Percentiles rank a stretch among this genome's conserved stretches.
These are phyloP conservation scores for Daldinia decipiens DNA, from an alignment of 495 filamentous ascomycete species.

Conservation along the genomic window DNA sequence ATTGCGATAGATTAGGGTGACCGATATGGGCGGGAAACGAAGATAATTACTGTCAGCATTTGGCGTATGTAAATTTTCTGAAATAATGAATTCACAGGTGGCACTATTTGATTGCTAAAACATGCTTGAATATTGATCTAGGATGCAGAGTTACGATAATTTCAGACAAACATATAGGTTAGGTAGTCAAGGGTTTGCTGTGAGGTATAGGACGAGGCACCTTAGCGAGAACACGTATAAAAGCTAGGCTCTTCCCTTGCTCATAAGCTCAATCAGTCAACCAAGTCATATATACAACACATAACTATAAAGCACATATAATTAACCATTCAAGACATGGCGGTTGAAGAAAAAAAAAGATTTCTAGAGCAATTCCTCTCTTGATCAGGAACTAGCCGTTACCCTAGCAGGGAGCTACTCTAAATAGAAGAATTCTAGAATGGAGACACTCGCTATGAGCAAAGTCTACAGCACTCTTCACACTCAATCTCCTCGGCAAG, in stretches of 20 bases:
- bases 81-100: conserved; percentile 8
- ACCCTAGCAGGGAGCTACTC: too few relatives aligned
- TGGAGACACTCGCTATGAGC: not conserved
- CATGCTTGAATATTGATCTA: not conserved
- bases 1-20: conserved; percentile 14
- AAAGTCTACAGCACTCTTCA: not conserved
- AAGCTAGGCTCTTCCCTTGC: too few relatives aligned
- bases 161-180: not conserved
- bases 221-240: too few relatives aligned
- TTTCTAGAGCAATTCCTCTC: not conserved
- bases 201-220: too few relatives aligned
- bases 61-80: conserved; percentile 5
- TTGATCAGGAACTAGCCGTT: not conserved
- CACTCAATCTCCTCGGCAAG: not conserved
- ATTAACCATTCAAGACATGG: too few relatives aligned
- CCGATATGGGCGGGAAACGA: not conserved
- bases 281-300: too few relatives aligned
- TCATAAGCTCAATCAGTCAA: too few relatives aligned
- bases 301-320: too few relatives aligned
- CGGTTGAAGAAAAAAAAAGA: too few relatives aligned
- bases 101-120: not conserved
- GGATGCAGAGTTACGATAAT: not conserved
- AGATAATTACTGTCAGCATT: conserved; percentile 10
- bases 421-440: not conserved
- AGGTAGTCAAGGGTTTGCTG: too few relatives aligned